A percentile compares a stretch with the other conserved stretches of the same genome.
Conservation (phyloP, 2,329 filamentous ascomycete genomes). For the Hysterium pulicare region DNA sequence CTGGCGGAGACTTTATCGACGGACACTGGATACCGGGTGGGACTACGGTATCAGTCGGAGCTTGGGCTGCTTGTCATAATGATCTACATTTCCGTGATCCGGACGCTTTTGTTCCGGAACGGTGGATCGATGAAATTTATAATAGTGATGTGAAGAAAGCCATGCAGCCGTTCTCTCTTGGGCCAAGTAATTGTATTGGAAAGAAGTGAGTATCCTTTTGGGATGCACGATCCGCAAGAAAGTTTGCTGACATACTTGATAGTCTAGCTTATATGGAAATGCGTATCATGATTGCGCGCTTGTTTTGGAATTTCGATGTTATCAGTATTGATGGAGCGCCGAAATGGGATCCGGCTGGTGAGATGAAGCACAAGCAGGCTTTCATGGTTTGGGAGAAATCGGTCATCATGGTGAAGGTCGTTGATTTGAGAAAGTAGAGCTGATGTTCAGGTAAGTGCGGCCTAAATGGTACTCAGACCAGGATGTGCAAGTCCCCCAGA, state of each 20-base stretch:
- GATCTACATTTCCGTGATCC: background rate
- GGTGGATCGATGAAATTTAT: conserved; percentile 1
- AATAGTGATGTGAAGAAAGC: conserved; percentile 6
- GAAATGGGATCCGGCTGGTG: conserved; percentile 13
- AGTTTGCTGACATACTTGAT: too few relatives aligned
- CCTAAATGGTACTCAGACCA: too few relatives aligned
- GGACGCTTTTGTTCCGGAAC: background rate
- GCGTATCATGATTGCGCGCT: conserved; percentile 8
- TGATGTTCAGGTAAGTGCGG: too few relatives aligned
- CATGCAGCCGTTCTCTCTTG: conserved; percentile 7
- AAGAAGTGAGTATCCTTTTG: too few relatives aligned
- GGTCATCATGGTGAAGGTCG: conserved; percentile 7
- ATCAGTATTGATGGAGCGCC: conserved; percentile 12
- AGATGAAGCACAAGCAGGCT: conserved; percentile 13
- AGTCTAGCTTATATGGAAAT: conserved; percentile 18
- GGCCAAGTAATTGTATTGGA: conserved; percentile 11
- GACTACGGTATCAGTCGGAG: conserved; percentile 3
- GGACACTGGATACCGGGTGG: conserved; percentile 24
- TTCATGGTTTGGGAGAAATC: conserved; percentile 13
- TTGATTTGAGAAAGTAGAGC: background rate
- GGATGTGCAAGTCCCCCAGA: too few relatives aligned
- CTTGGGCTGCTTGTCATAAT: conserved; percentile 14
- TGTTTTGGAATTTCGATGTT: conserved; percentile 12
- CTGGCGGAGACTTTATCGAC: conserved; percentile 22
- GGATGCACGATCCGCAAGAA: too few relatives aligned